Base-by-base conservation (phyloP, 2,329 filamentous ascomycete species). In the Paracoccidioides brasiliensis region DNA sequence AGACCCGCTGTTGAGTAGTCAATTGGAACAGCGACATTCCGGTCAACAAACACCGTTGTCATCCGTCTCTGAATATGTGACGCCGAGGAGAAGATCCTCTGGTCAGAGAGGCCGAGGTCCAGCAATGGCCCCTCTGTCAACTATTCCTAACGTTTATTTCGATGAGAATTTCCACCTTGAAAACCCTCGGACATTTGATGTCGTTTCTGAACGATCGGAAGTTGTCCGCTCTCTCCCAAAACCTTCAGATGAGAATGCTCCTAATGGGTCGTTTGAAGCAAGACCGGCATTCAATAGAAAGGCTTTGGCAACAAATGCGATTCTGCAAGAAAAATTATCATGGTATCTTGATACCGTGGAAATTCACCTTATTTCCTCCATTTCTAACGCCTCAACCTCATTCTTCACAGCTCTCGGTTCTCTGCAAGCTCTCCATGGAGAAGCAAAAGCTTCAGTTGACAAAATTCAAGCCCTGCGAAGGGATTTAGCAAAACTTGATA, bases 261-360 rank as follows among this genome's bases (percentile, higher is more conserved):
- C 75, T 3, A 87, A 84, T 67, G 83, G 81, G 4, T 76, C 74
- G 52, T 72, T 78, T 0, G 72, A 57, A 37, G 15, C 41, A 15
- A 28, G 56, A 45, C 38, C 53, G 37, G 12, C 54, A 54, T 30
- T 56, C 40, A 22, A 55, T 56, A 81, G 91, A 58, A 97, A 96
- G 68, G 87, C 88, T 0, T 76, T 98, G 33, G 91, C 91, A 6
- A 96, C 90, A 0, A 98, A 98, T 71, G 93, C 93, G 0, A 98
- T 98, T 57, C 71, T 98, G 40, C 93, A 98, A 68, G 93, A 98
- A 71, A 98, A 98, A 71, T 76, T 98, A 10, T 97, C 93, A 0
- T 98, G 93, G 93, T 98, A 98, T 69, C 95, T 98, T 90, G 93
- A 98, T 68, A 98, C 93, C 0, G 90, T 98, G 28, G 93, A 98